Base-by-base conservation (phyloP, 1,284 basidiomycete species). In the Tilletia walkeri region DNA sequence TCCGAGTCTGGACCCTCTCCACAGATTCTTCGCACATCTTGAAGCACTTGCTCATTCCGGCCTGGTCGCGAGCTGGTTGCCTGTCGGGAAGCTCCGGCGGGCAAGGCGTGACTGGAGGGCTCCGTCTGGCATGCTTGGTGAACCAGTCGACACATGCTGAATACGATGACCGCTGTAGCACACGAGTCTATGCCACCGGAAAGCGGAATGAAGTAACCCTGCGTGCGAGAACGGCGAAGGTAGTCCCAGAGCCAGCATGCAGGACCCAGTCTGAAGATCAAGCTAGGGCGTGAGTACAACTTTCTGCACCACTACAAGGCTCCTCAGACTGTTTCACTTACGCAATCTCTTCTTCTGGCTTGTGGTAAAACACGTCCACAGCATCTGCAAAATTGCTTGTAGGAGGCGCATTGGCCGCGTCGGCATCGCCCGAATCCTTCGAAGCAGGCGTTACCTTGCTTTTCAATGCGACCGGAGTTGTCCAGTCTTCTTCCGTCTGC, bases 161-260 rank as follows among this genome's bases (percentile, higher is more conserved):
- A 93, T 0, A 97, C 92, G 77, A 99, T 98, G 50, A 92, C 89
- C 0, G 95, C 91, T 0, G 96, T 98, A 1, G 96, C 94, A 79
- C 95, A 99, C 78, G 92, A 94, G 83, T 99, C 95, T 72, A 99
- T 95, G 12, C 95, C 96, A n/a, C 96, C 95, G 69, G 93, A 95
- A 5, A 99, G 88, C 0, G 96, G 96, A 36, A 99, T 86, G 82
- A 99, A 98, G 86, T 95, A 99, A 0, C 96, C 95, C 78, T 95
- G 93, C 0, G 92, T 94, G 4, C 93, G 88, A 14, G 95, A 98
- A 49, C 95, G 90, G 36, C 95, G 88, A 50, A 99, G 88, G 80
- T 99, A 99, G 84, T 99, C 96, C 96, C 95, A 99, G 7, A 99
- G 87, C 95, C 95, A 99, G 83, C 95, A 99, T 3, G 95, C 96